Base-by-base conservation (phyloP, 1,139 yeast genomes). In the Suhomyces ambrosiae region DNA sequence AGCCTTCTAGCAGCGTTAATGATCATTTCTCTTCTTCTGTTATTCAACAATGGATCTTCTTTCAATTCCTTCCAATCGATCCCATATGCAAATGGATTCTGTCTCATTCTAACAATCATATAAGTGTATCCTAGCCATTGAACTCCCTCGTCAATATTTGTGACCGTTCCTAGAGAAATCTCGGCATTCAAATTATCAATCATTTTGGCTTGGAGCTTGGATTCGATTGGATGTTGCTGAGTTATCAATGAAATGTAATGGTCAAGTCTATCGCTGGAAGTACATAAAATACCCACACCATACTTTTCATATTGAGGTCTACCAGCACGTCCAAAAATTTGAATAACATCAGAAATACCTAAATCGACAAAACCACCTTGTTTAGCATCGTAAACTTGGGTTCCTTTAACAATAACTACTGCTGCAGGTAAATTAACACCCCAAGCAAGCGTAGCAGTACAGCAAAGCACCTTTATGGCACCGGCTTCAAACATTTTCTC, bases 351-450 rank as follows among this genome's bases (percentile, higher is more conserved):
- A 0, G 97, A 86, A 14, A 94, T 90, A 2, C 97, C 97, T 38
- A 94, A 71, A 56, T 94, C 98, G 3, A 84, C 80, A 58, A 82
- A 88, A 0, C 97, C 97, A 71, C 98, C 98, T 41, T 85, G 86
- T 55, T 90, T 88, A 0, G 98, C 79, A 60, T 94, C 95, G 57
- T 94, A 94, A 0, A 94, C 88, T 55, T 89, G 96, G 0, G 99
- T 94, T 1, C 99, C 98, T 56, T 92, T 90, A 36, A 94, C 82
- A 47, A 94, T 87, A 17, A 94, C 99, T 29, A 90, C 96, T 3
- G 97, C 97, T 6, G 98, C 98, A 2, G 99, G 98, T 44, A 94
- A 70, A 56, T 94, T 94, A 11, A 94, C 97, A 76, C 99, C 99
- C 99, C 99, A 94, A 0, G 99, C 99, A 42, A 94, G 76, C 0